Conservation (phyloP, 2,329 filamentous ascomycete genomes). For the Sporothrix schenckii region DNA sequence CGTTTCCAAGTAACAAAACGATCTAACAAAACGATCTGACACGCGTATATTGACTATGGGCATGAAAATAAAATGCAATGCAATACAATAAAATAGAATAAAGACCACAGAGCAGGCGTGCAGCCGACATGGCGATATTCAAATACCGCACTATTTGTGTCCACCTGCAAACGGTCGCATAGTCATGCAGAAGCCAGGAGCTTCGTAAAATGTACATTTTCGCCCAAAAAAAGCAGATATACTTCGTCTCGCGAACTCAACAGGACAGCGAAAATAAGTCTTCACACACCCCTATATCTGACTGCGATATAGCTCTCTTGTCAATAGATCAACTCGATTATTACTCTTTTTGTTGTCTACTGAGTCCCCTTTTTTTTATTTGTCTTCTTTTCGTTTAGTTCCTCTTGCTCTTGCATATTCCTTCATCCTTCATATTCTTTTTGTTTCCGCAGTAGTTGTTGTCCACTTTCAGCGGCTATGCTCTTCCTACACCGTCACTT, state of each 20-base stretch:
- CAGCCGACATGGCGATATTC: constrained; percentile 13
- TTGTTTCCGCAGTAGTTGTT: neutral
- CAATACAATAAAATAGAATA: constrained; percentile 4
- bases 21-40: constrained; percentile 14
- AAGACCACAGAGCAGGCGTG: neutral
- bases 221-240: constrained; percentile 4
- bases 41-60: neutral
- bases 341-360: neutral
- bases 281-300: neutral
- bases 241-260: neutral
- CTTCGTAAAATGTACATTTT: neutral
- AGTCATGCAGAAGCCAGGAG: neutral
- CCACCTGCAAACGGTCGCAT: neutral
- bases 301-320: neutral
- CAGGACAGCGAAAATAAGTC: neutral
- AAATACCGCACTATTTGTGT: neutral
- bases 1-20: too few species aligned
- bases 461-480: neutral
- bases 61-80: too few species aligned
- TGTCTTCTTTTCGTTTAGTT: neutral
- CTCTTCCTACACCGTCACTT: constrained; percentile 5
- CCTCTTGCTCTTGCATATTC: neutral
- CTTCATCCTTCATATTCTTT: neutral
- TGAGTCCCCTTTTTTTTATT: neutral
- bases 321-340: neutral